Percentiles rank a stretch among this genome's conserved stretches.
phyloP scores from a whole-genome alignment of 2,329 filamentous ascomycete species.

The Microcyclospora pomicola region DNA sequence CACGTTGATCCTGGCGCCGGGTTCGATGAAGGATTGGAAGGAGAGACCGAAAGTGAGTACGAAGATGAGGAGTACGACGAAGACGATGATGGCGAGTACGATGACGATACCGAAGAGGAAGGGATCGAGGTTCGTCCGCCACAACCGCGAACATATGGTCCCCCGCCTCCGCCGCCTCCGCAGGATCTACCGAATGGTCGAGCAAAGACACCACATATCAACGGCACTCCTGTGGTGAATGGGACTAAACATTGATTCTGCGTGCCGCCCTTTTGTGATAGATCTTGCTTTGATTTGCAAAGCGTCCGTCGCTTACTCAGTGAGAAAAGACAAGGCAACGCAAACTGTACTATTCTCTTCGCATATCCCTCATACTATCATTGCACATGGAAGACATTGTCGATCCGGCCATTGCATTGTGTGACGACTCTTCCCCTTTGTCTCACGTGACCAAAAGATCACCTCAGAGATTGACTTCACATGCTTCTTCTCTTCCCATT shows the following conservation, averaged over 20 bases:
- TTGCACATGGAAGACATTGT: background rate
- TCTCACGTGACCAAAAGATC: background rate
- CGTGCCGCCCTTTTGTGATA: slow-evolving; percentile 2
- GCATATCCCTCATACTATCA: background rate
- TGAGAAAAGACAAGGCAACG: no score
- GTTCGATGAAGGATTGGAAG: slow-evolving; percentile 22
- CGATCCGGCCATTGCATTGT: background rate
- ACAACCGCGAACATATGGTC: slow-evolving; percentile 25
- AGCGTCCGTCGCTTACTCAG: no score
- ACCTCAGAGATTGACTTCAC: slow-evolving; percentile 1
- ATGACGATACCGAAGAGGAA: slow-evolving; percentile 48
- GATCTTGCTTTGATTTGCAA: slow-evolving; percentile 1
- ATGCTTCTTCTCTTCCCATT: slow-evolving; percentile 2
- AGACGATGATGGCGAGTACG: slow-evolving; percentile 46
- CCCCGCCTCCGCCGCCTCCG: slow-evolving; percentile 32
- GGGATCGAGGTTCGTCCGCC: slow-evolving; percentile 15
- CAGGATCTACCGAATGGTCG: slow-evolving; percentile 14
- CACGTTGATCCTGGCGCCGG: slow-evolving; percentile 11
- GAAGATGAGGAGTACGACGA: slow-evolving; percentile 55
- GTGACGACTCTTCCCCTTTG: background rate
- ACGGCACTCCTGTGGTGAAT: slow-evolving; percentile 11
- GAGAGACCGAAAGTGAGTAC: slow-evolving; percentile 50
- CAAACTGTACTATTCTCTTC: background rate
- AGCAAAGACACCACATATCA: slow-evolving; percentile 6
- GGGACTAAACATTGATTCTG: slow-evolving; percentile 15